Evolutionary conservation across 2,329 filamentous ascomycete genomes (phyloP).

Genomic region (Ceratocystis cacaofunesta): DNA sequence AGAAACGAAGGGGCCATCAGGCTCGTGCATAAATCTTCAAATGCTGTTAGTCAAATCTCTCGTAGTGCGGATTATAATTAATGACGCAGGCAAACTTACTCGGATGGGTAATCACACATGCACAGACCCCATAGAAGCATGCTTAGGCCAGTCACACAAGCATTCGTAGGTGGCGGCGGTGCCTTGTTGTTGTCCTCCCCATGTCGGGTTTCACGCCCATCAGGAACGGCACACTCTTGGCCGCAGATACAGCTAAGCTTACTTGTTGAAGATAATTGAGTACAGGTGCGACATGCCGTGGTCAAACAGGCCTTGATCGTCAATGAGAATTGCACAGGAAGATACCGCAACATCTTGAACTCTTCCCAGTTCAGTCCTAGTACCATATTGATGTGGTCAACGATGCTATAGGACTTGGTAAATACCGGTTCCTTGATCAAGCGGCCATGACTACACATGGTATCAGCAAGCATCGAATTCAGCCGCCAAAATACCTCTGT

Average conservation of each 20-base stretch:
- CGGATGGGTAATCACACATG: not conserved
- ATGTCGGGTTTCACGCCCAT: not conserved
- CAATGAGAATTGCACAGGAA: not conserved
- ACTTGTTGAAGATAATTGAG: not conserved
- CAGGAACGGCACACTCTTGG: not conserved
- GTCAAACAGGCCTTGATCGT: not conserved
- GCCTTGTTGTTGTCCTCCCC: not conserved
- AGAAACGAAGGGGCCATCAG: not conserved
- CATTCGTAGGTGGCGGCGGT: not conserved
- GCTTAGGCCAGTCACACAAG: not conserved
- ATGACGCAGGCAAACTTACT: not conserved
- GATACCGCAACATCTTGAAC: not conserved
- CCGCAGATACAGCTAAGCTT: not conserved
- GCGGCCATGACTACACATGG: not conserved
- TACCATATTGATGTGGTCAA: not conserved
- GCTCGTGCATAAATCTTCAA: not conserved
- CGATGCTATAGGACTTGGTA: not conserved
- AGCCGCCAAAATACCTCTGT: not conserved
- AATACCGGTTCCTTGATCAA: not conserved
- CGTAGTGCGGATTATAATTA: not conserved
- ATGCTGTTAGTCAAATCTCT: not conserved
- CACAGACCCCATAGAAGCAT: slow-evolving; percentile 5
- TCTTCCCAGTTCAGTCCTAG: not conserved
- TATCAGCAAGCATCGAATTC: not conserved
- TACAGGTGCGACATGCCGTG: not conserved